Percentiles rank a stretch among this genome's conserved stretches.
phyloP scores from a whole-genome alignment of 805 yeast species.

The Cyberlindnera nakhonratchasimensis region DNA sequence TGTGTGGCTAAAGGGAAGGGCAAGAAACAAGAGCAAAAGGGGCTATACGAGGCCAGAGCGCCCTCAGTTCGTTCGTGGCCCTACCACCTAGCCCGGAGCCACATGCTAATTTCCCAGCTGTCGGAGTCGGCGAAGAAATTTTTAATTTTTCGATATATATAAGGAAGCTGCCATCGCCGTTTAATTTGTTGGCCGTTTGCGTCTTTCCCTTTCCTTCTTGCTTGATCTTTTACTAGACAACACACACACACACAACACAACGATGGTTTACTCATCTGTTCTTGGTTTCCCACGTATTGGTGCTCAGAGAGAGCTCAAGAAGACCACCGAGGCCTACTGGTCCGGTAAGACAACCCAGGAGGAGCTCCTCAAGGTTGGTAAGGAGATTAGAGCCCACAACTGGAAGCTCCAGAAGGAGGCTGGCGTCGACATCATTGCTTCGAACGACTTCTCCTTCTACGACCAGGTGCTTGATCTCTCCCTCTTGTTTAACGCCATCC shows the following conservation, averaged over 20 bases:
- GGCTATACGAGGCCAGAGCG: background rate
- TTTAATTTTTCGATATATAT: constrained; percentile 1
- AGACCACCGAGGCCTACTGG: constrained; percentile 99
- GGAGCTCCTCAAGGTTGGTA: constrained; percentile 87
- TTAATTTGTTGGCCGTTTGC: no score
- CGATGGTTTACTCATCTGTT: constrained; percentile 94
- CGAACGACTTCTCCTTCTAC: constrained; percentile 97
- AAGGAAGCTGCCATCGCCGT: constrained; percentile 2
- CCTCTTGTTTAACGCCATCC: constrained; percentile 89
- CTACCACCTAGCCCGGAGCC: no score
- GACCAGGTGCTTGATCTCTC: constrained; percentile 96
- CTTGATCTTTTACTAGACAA: no score
- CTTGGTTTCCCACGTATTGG: constrained; percentile 99
- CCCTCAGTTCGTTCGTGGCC: constrained; percentile 6
- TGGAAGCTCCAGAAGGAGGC: constrained; percentile 98
- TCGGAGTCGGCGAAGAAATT: no score
- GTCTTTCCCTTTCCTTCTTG: no score
- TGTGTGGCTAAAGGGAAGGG: no score
- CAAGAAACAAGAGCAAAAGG: no score
- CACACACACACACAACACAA: background rate
- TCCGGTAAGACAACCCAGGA: constrained; percentile 85
- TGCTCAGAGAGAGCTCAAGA: constrained; percentile 98
- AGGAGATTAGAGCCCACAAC: constrained; percentile 91
- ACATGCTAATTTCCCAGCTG: no score
- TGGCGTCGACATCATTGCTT: constrained; percentile 95